phyloP scores from a whole-genome alignment of 2,329 filamentous ascomycete genomes.

The Pseudogymnoascus sp. region DNA sequence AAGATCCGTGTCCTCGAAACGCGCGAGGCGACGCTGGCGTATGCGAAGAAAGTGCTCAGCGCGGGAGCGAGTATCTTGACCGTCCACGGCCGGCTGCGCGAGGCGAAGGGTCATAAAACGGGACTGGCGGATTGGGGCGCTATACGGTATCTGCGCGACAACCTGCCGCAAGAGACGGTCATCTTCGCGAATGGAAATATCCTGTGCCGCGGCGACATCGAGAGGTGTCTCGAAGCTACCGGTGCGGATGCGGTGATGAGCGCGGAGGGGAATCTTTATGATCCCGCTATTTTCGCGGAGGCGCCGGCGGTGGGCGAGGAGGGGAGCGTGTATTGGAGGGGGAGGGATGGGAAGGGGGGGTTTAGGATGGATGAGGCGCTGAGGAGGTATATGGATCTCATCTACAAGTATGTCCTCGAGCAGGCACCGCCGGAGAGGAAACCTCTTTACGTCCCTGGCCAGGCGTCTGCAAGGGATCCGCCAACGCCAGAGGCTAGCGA shows the following conservation, averaged over 20 bases:
- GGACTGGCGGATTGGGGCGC: constrained; percentile 88
- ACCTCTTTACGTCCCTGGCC: constrained; percentile 64
- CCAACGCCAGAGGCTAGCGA: constrained; percentile 35
- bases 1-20: constrained; percentile 90
- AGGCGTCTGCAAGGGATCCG: constrained; percentile 24
- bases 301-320: constrained; percentile 57
- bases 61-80: constrained; percentile 91
- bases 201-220: constrained; percentile 69
- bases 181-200: constrained; percentile 97
- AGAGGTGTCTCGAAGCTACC: constrained; percentile 69
- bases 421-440: constrained; percentile 56
- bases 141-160: constrained; percentile 74
- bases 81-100: constrained; percentile 78
- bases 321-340: constrained; percentile 79
- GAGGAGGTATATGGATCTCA: constrained; percentile 82
- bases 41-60: constrained; percentile 77
- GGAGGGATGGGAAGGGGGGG: constrained; percentile 69
- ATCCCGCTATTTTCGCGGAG: constrained; percentile 76
- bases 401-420: constrained; percentile 69
- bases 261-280: constrained; percentile 88
- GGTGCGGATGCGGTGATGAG: constrained; percentile 93
- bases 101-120: constrained; percentile 94
- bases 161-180: constrained; percentile 77
- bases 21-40: constrained; percentile 76
- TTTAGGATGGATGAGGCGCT: constrained; percentile 84